Conservation (phyloP, 2,329 filamentous ascomycete species). For the Lachnellula occidentalis region DNA sequence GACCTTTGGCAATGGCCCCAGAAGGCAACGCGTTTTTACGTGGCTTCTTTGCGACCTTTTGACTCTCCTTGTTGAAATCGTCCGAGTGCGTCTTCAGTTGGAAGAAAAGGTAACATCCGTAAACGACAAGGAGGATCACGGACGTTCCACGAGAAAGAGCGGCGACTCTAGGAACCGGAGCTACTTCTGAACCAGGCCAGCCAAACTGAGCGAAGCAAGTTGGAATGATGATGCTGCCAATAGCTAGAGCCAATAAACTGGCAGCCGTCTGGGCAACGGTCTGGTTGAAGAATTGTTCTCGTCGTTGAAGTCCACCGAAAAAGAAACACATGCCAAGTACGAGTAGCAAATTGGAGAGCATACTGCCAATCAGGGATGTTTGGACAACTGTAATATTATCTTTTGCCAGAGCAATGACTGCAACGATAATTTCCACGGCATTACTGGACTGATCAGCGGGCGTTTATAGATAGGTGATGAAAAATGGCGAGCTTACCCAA, state of each 20-base stretch:
- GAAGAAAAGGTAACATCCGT: slow-evolving; percentile 80
- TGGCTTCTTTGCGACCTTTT: slow-evolving; percentile 65
- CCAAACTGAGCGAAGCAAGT: slow-evolving; percentile 69
- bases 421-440: slow-evolving; percentile 83
- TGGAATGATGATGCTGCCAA: slow-evolving; percentile 80
- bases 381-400: slow-evolving; percentile 72
- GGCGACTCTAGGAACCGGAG: slow-evolving; percentile 44
- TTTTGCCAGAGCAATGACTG: slow-evolving; percentile 73
- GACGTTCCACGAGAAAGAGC: slow-evolving; percentile 66
- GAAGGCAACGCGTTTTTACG: slow-evolving; percentile 34
- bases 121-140: slow-evolving; percentile 78
- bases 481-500: slow-evolving; percentile 54
- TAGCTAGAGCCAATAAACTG: slow-evolving; percentile 60
- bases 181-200: slow-evolving; percentile 36
- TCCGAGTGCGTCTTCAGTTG: slow-evolving; percentile 79
- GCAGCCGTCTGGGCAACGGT: slow-evolving; percentile 88
- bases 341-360: slow-evolving; percentile 83
- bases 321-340: slow-evolving; percentile 93
- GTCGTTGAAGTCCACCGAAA: slow-evolving; percentile 61
- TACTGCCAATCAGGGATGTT: slow-evolving; percentile 86
- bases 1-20: slow-evolving; percentile 27
- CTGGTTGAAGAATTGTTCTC: slow-evolving; percentile 85
- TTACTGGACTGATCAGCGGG: slow-evolving; percentile 47
- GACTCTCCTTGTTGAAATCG: slow-evolving; percentile 74
- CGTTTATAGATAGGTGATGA: neutral